A percentile compares a stretch with the other conserved stretches of the same genome.
These are phyloP conservation scores for Phytophthora boehmeriae DNA, from an alignment of 352 stramenopile species.

Conservation along the genomic window DNA sequence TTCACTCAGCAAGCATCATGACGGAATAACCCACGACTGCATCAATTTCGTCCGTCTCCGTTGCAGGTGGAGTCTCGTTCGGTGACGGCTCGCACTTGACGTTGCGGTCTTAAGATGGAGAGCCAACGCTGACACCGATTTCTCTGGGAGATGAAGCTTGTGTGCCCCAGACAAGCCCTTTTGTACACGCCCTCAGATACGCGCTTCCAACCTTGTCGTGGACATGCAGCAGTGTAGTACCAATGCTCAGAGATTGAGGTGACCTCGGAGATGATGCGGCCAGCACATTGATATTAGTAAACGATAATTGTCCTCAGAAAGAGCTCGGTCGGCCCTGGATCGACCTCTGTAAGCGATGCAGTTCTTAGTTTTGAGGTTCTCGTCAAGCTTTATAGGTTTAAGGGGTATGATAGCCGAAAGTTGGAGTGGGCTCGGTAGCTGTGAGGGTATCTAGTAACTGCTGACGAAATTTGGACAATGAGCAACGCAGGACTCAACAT, in stretches of 20 bases:
- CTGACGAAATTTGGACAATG: too few relatives aligned
- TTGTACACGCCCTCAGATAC: conserved; percentile 74
- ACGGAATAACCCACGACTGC: conserved; percentile 62
- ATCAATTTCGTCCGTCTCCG: conserved; percentile 76
- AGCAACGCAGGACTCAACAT: too few relatives aligned
- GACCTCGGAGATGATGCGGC: conserved; percentile 70
- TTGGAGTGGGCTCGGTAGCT: too few relatives aligned
- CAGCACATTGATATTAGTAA: conserved; percentile 70
- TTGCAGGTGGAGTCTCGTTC: conserved; percentile 50
- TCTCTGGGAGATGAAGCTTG: conserved; percentile 47
- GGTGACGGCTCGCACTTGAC: conserved; percentile 27
- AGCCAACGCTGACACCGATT: conserved; percentile 57
- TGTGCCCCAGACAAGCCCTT: conserved; percentile 70
- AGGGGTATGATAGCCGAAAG: conserved; percentile 41
- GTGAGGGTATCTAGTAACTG: too few relatives aligned
- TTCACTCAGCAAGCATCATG: conserved; percentile 53
- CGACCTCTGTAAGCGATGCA: conserved; percentile 52
- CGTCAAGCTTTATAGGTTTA: conserved; percentile 37
- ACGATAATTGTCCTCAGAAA: conserved; percentile 52
- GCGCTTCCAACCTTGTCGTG: conserved; percentile 57
- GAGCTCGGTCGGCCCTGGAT: conserved; percentile 28
- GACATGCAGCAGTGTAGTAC: conserved; percentile 35
- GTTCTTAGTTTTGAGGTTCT: conserved; percentile 54
- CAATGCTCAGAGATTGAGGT: conserved; percentile 51
- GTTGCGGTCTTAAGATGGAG: conserved; percentile 27